Evolutionary conservation across 331 rosid genomes (phyloP), one percentile per base, ranked within the genome.

Genomic region (Spiraea crenata): DNA sequence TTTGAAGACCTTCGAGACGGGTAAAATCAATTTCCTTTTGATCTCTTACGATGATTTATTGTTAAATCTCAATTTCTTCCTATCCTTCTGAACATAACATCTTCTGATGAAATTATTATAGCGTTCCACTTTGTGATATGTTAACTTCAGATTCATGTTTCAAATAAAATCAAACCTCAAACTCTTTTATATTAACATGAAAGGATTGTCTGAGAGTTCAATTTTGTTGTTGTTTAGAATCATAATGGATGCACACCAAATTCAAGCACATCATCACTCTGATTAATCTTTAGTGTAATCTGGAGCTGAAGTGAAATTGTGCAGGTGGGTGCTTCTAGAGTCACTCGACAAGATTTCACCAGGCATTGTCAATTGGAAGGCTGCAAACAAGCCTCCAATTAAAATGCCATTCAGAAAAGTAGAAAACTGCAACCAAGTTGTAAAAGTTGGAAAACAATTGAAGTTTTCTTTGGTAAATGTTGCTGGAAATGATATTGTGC

Each of bases 371-470:
- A 87, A 85, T 78, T 93, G 98, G 98, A 93, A 93, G 86, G 80
- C 84, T 71, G 92, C 98, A 41, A 93, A 82, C 87, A 93, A 90
- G 76, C 98, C 98, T 73, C 98, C 98, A 1, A 90, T 93, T 49
- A 90, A 93, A 87, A 93, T 93, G 98, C 98, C 98, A 51, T 90
- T 93, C 63, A 93, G 77, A 76, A 93, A 93, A 90, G 98, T 93
- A 42, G 98, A 93, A 82, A 93, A 93, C 78, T 93, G 98, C 80
- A 93, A 93, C 71, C 98, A 93, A 77, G 97, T 90, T 45, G 93
- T 93, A 55, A 90, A 93, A 79, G 72, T 93, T 3, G 98, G 98
- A 76, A 93, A 88, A 69, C 97, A 93, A 50, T 70, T 93, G 67
- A 90, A 89, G 75, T 93, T 93, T 82, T 93, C 98, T 14, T 77